Percentiles rank a stretch among this genome's conserved stretches.
phyloP scores from a whole-genome alignment of 768 basidiomycete species.

The Lentinula detonsa region DNA sequence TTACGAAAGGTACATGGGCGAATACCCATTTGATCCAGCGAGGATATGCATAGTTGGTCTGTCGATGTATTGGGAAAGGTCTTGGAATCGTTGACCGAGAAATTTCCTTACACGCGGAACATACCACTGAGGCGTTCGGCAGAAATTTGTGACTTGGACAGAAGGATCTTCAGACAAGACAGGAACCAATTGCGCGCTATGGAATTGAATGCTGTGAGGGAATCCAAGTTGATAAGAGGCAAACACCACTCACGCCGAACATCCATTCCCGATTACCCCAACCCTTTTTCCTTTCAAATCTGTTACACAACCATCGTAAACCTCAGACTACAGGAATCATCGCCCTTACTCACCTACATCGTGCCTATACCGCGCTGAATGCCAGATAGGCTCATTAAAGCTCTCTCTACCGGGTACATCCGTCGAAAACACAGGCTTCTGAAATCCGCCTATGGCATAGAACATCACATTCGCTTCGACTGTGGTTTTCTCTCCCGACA shows the following conservation, averaged over 20 bases:
- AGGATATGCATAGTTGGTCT: slow-evolving; percentile 38
- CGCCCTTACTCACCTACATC: slow-evolving; percentile 25
- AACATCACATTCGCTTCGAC: slow-evolving; percentile 40
- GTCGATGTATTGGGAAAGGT: background rate
- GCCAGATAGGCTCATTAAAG: slow-evolving; percentile 47
- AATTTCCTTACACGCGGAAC: slow-evolving; percentile 38
- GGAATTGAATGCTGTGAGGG: slow-evolving; percentile 4
- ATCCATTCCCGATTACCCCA: slow-evolving; percentile 60
- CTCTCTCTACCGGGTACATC: slow-evolving; percentile 34
- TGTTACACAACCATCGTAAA: background rate
- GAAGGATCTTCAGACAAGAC: slow-evolving; percentile 42
- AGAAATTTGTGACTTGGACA: slow-evolving; percentile 50
- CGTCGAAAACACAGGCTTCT: slow-evolving; percentile 37
- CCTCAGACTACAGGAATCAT: background rate
- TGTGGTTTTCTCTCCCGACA: slow-evolving; percentile 26
- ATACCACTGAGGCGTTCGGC: slow-evolving; percentile 56
- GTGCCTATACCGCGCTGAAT: slow-evolving; percentile 51
- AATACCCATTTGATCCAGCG: slow-evolving; percentile 47
- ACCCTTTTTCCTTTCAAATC: slow-evolving; percentile 45
- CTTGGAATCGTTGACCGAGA: background rate
- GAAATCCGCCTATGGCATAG: slow-evolving; percentile 46
- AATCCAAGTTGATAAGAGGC: slow-evolving; percentile 4
- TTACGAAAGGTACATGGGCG: slow-evolving; percentile 41
- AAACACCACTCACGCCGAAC: slow-evolving; percentile 38
- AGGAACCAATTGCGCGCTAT: slow-evolving; percentile 57